Base-by-base conservation (phyloP, 768 basidiomycete genomes). In the Pisolithus tinctorius region DNA sequence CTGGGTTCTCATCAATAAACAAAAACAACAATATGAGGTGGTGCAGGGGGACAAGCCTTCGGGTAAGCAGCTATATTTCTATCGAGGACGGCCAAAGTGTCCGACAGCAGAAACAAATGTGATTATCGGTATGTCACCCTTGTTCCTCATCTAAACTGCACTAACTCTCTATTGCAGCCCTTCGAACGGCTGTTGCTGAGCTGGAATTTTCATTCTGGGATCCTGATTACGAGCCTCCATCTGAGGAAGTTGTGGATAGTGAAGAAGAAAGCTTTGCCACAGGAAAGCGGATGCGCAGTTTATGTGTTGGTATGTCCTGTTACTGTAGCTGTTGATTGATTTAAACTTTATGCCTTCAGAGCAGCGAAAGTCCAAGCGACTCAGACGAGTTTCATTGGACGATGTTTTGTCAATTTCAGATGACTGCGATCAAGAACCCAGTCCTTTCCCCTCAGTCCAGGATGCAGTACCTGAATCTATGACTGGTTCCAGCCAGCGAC, bases 111-210 rank as follows among this genome's bases (percentile, higher is more conserved):
- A 48, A 26, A 34, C 38, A 11, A 29, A 40, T 14, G 25, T 52
- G n/a, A 52, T 52, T 26, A 52, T 52, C 38, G 45, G 51, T 41
- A 38, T n/a, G 27, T 8, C 25, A n/a, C 49, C 43, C 23, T 26
- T 26, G 16, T 45, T 6, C 36, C 20, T 44, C 37, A 23, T 30
- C 20, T 25, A 31, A 51, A 44, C 39, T 2, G 2, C 20, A 20
- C 20, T 20, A 1, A 30, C 34, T 45, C 27, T 14, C 7, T 50
- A 31, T 16, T 45, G 17, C 34, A 51, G 50, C 50, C 36, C 27
- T 51, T 17, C 4, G 4, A 34, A 20, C 10, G 29, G 10, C 23
- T 13, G 36, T 51, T 51, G 26, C 50, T 23, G 30, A 51, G 25
- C 23, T 27, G 17, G 9, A 45, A 17, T 51, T 44, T 36, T 6